Percentiles rank a stretch among this genome's conserved stretches.
Evolutionary conservation across 371 early-diverging fungal species (phyloP).

Genomic region (Mortierella sp.): DNA sequence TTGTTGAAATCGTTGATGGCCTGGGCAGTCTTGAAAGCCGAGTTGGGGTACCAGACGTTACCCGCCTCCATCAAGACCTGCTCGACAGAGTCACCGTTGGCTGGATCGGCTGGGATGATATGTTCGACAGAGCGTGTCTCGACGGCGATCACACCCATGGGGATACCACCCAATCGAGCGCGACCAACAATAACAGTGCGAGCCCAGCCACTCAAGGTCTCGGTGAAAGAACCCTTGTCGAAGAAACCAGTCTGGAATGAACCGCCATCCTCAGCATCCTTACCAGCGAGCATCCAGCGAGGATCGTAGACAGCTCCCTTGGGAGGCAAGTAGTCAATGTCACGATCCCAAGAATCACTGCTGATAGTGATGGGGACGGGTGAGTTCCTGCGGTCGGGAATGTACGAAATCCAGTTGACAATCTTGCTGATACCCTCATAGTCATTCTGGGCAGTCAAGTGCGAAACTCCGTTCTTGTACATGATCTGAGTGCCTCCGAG

Average conservation of each 20-base stretch:
- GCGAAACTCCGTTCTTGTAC: conserved; percentile 98
- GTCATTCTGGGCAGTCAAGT: conserved; percentile 95
- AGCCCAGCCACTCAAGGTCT: conserved; percentile 82
- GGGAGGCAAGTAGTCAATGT: conserved; percentile 81
- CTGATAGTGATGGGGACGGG: conserved; percentile 68
- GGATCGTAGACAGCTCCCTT: conserved; percentile 91
- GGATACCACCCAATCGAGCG: conserved; percentile 95
- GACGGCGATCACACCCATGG: conserved; percentile 98
- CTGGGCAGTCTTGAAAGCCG: conserved; percentile 98
- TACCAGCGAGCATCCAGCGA: conserved; percentile 88
- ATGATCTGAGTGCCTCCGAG: conserved; percentile 99
- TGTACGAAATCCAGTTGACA: conserved; percentile 94
- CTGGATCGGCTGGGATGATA: conserved; percentile 95
- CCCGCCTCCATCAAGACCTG: conserved; percentile 94
- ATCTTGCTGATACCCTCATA: conserved; percentile 93
- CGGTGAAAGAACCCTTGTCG: conserved; percentile 91
- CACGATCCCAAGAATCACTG: conserved; percentile 78
- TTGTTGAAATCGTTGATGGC: conserved; percentile 98
- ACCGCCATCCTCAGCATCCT: conserved; percentile 70
- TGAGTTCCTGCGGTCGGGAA: conserved; percentile 79
- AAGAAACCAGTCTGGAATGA: conserved; percentile 91
- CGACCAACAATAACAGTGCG: conserved; percentile 91
- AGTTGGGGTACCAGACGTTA: conserved; percentile 99
- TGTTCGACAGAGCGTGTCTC: conserved; percentile 93
- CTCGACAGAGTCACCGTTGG: conserved; percentile 88